These are phyloP conservation scores for Leishmania martiniquensis DNA, from an alignment of 208 protist genomes.

Conservation along the genomic window DNA sequence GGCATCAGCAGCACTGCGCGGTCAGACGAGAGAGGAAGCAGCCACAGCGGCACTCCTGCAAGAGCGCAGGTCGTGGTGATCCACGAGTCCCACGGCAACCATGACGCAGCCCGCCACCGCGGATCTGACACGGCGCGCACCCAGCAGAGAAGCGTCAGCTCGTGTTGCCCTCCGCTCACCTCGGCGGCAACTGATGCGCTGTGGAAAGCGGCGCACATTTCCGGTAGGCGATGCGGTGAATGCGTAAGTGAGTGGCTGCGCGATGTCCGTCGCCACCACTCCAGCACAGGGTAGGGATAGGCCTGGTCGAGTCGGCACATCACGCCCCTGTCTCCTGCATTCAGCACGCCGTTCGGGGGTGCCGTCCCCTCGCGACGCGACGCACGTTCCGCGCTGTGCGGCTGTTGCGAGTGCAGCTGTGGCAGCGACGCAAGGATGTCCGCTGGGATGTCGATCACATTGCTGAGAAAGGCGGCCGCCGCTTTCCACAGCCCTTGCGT, in stretches of 20 bases:
- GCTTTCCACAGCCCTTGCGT: neutral
- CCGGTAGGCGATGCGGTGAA: neutral
- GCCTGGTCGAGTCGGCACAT: neutral
- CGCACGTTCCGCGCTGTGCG: neutral
- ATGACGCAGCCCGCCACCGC: slow-evolving; percentile 20
- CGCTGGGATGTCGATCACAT: neutral
- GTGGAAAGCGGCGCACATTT: neutral
- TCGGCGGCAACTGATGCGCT: neutral
- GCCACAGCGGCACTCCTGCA: neutral
- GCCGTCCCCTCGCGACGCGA: neutral
- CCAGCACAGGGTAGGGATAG: slow-evolving; percentile 5
- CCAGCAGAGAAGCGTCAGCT: neutral
- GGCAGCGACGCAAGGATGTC: neutral
- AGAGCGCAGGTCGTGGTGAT: neutral
- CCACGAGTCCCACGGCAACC: slow-evolving; percentile 28
- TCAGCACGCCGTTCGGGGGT: neutral
- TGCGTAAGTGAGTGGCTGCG: neutral
- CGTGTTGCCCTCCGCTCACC: neutral
- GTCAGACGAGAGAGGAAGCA: neutral
- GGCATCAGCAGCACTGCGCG: slow-evolving; percentile 1
- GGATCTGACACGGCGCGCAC: neutral
- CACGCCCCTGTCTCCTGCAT: neutral
- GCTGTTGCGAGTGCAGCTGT: neutral
- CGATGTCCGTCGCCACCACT: neutral
- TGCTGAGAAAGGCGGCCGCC: slow-evolving; percentile 2